Evolutionary conservation across 140 eudicot genomes (phyloP), one percentile per base, ranked within the genome.

Genomic region (Bidens hawaiensis): DNA sequence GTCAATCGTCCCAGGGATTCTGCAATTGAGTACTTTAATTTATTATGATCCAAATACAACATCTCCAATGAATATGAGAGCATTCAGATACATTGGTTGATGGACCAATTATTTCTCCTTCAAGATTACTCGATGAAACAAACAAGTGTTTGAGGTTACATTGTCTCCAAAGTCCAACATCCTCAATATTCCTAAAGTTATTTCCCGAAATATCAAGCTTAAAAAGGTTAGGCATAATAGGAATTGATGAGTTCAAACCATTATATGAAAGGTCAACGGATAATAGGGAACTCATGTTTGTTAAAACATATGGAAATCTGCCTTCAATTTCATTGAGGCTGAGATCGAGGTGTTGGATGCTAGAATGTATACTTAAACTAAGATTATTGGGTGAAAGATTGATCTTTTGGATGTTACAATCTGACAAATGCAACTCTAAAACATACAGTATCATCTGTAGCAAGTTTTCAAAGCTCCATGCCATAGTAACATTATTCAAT

Each of bases 271-370:
- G 36, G 36, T 30, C 36, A 30, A 30, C 7, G 36, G 8, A 6
- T 30, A 4, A 4, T 30, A 30, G 8, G 8, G 36, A 30, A 30
- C 7, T 30, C 7, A 30, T 30, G 36, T 30, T 30, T 40, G 33
- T 42, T n/a, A 25, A 14, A 30, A 56, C 21, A 21, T 0, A 17
- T 10, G 65, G 73, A 21, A 68, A 7, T 17, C 4, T 26, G 1
- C 65, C 73, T 40, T 55, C 38, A 26, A 68, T 25, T 55, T 4
- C 34, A 57, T 67, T 67, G 0, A 0, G 1, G 36, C 56, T 53
- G 40, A 67, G 72, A 40, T 67, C 64, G 10, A 68, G 46, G 47
- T 55, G 56, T 41, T 41, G 43, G 34, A 68, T 19, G 13, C 42
- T 55, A 30, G 57, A 18, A 28, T 21, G 47, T 8, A 47, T 40